Conservation (phyloP, 2,329 filamentous ascomycete species). For the Hymenoscyphus albidus region DNA sequence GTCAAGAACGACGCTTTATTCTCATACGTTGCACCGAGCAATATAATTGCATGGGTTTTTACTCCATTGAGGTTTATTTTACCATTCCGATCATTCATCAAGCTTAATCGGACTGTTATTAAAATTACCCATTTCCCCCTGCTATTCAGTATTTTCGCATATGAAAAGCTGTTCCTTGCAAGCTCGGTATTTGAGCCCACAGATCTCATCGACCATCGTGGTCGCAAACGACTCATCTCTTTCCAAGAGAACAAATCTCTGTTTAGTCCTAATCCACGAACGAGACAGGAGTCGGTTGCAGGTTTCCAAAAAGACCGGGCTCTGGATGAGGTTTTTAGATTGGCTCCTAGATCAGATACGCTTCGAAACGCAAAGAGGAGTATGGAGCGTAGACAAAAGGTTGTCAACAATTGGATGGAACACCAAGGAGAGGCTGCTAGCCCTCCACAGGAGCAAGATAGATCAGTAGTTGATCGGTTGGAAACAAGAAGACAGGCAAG, state of each 20-base stretch:
- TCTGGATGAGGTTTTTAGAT: conserved; percentile 84
- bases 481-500: conserved; percentile 42
- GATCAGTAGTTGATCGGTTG: conserved; percentile 53
- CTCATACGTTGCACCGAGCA: conserved; percentile 87
- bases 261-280: conserved; percentile 68
- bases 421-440: conserved; percentile 52
- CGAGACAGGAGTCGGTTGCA: conserved; percentile 81
- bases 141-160: conserved; percentile 79
- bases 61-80: conserved; percentile 79
- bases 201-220: conserved; percentile 73
- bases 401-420: conserved; percentile 90
- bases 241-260: conserved; percentile 53
- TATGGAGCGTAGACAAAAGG: conserved; percentile 66
- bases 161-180: conserved; percentile 77
- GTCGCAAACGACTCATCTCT: conserved; percentile 49
- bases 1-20: conserved; percentile 97
- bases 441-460: conserved; percentile 58
- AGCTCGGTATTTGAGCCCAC: conserved; percentile 75
- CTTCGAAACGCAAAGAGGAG: conserved; percentile 57
- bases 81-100: conserved; percentile 76
- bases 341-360: conserved; percentile 58
- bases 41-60: conserved; percentile 85
- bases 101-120: conserved; percentile 84
- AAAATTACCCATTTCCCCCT: conserved; percentile 88
- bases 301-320: conserved; percentile 88